Evolutionary conservation across 805 yeast genomes (phyloP).

Genomic region (Clavispora fructus): DNA sequence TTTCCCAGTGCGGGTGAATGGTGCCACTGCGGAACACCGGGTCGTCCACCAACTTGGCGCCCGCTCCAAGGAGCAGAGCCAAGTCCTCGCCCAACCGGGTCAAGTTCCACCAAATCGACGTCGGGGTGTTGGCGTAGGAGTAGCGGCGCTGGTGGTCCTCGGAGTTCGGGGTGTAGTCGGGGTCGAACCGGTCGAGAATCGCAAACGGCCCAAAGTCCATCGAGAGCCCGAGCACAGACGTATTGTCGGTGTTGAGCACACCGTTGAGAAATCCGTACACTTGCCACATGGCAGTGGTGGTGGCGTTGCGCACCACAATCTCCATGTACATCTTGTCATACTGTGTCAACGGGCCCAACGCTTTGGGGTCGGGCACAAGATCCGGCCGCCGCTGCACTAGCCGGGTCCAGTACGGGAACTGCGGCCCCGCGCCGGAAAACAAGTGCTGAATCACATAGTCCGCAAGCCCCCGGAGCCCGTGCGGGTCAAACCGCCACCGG

Average conservation of each 20-base stretch:
- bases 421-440: conserved; percentile 28
- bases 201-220: conserved; percentile 96
- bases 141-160: conserved; percentile 74
- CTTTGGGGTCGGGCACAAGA: conserved; percentile 8
- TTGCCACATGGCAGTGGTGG: conserved; percentile 79
- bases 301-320: conserved; percentile 68
- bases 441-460: conserved; percentile 70
- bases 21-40: conserved; percentile 35
- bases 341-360: conserved; percentile 40
- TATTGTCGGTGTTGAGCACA: conserved; percentile 90
- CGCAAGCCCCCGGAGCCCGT: conserved; percentile 56
- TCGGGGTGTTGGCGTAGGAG: conserved; percentile 78
- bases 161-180: conserved; percentile 80
- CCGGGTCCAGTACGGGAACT: background rate
- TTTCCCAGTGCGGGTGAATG: conserved; percentile 45
- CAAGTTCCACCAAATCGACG: conserved; percentile 90
- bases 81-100: conserved; percentile 78
- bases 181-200: conserved; percentile 79
- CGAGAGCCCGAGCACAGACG: conserved; percentile 81
- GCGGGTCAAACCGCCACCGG: conserved; percentile 65
- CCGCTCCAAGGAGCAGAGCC: conserved; percentile 77
- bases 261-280: conserved; percentile 91
- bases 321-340: conserved; percentile 73
- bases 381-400: conserved; percentile 7
- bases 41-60: conserved; percentile 45